Percentiles rank a stretch among this genome's conserved stretches.
Evolutionary conservation across 495 filamentous ascomycete genomes (phyloP).

Genomic region (Tuber borchii): DNA sequence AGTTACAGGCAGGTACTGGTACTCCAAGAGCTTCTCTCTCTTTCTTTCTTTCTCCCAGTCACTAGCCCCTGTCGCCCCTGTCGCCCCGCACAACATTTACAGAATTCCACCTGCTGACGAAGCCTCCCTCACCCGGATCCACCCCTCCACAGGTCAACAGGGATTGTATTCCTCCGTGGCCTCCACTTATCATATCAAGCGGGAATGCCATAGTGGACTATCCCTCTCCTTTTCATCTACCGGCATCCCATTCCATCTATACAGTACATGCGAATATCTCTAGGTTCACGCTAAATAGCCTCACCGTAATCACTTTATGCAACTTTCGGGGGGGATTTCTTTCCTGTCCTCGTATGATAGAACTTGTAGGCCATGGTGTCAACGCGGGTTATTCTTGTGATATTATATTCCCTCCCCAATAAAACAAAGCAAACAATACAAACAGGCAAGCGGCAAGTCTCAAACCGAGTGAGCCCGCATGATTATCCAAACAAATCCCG

Average conservation of each 20-base stretch:
- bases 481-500: background rate
- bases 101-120: background rate
- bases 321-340: background rate
- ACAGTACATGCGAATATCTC: background rate
- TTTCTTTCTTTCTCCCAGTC: background rate
- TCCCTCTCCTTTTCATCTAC: background rate
- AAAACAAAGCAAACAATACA: background rate
- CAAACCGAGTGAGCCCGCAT: background rate
- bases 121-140: background rate
- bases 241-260: background rate
- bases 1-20: background rate
- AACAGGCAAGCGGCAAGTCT: background rate
- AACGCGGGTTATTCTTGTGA: background rate
- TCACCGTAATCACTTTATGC: background rate
- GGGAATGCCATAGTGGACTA: no score
- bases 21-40: background rate
- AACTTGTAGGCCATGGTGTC: background rate
- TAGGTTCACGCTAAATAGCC: background rate
- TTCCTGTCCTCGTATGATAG: no score
- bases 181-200: no score
- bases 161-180: background rate
- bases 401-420: background rate
- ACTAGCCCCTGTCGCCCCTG: no score
- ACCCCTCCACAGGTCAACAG: background rate
- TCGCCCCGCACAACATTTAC: background rate